phyloP scores from a whole-genome alignment of 2,329 filamentous ascomycete genomes.

The Penicillium brasilianum region DNA sequence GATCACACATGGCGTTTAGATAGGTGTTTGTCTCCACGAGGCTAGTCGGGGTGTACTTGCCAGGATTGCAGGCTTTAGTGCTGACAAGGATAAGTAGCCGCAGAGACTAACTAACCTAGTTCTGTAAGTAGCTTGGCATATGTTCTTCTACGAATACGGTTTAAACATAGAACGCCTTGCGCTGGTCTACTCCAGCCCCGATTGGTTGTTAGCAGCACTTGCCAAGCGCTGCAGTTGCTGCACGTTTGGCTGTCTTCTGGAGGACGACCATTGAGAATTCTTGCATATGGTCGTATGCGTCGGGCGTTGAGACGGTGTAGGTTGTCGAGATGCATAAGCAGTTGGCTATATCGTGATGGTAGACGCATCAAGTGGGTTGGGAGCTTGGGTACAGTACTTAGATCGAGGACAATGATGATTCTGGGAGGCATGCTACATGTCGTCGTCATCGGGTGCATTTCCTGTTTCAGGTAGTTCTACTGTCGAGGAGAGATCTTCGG shows the following conservation, averaged over 20 bases:
- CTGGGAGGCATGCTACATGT: background rate
- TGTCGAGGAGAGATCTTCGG: background rate
- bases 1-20: background rate
- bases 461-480: background rate
- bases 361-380: background rate
- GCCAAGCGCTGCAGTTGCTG: background rate
- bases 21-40: background rate
- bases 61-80: background rate
- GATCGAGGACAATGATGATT: background rate
- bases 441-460: background rate
- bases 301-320: background rate
- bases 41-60: slow-evolving; percentile 1
- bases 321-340: background rate
- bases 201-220: background rate
- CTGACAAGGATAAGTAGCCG: no score
- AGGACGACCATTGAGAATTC: background rate
- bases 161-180: background rate
- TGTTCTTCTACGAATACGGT: background rate
- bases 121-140: background rate
- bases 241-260: background rate
- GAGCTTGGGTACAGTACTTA: background rate
- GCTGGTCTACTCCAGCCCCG: background rate
- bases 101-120: background rate
- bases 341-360: background rate
- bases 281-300: background rate